Conservation (phyloP, 257 asterid genomes). For the Paraleonurus japonicus region DNA sequence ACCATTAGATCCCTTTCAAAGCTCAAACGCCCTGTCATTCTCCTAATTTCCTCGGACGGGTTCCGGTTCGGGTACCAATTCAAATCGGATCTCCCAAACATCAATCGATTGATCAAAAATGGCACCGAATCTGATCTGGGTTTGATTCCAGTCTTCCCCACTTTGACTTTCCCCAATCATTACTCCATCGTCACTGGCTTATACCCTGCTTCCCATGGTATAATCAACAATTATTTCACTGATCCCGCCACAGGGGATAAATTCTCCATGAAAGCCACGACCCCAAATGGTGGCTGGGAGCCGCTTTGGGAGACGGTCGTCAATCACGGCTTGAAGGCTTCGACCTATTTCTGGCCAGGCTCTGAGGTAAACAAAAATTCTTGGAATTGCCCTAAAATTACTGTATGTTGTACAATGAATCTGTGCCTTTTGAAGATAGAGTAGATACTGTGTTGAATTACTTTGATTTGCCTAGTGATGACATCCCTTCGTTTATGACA, state of each 20-base stretch:
- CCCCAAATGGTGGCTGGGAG: conserved; percentile 81
- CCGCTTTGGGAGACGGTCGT: conserved; percentile 74
- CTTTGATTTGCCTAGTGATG: conserved; percentile 56
- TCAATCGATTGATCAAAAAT: conserved; percentile 43
- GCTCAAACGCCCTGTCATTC: conserved; percentile 55
- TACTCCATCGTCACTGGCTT: conserved; percentile 75
- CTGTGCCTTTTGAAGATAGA: conserved; percentile 70
- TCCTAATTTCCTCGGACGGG: conserved; percentile 66
- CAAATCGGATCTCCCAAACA: conserved; percentile 57
- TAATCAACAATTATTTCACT: conserved; percentile 55
- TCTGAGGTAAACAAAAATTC: conserved; percentile 66
- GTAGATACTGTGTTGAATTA: conserved; percentile 59
- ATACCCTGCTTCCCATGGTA: conserved; percentile 73
- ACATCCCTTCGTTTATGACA: conserved; percentile 63
- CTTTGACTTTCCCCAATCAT: conserved; percentile 71
- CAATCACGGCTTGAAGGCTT: conserved; percentile 61
- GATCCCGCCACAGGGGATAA: conserved; percentile 51
- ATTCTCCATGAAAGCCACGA: conserved; percentile 63
- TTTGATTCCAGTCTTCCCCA: conserved; percentile 70
- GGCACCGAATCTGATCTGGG: conserved; percentile 72
- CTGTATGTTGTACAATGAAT: conserved; percentile 49
- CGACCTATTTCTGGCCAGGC: conserved; percentile 78
- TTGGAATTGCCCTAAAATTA: conserved; percentile 55
- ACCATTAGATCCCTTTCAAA: conserved; percentile 40
- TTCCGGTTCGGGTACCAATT: conserved; percentile 74